Evolutionary conservation across 768 basidiomycete species (phyloP).

Genomic region (Russula olivacea): DNA sequence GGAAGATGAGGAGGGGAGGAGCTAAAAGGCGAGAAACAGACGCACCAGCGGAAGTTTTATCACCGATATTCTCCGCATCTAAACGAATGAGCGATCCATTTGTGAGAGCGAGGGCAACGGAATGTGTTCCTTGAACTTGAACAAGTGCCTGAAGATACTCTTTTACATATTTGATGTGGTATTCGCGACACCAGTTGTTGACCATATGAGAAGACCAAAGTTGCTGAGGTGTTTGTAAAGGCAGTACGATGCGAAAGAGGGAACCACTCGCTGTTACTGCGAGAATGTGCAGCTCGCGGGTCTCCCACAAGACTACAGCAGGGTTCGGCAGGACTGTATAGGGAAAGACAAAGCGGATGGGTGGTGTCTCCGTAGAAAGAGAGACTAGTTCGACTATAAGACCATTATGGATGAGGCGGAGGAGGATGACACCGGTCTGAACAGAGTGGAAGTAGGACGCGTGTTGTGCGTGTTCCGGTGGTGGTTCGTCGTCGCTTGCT

Average conservation of each 20-base stretch:
- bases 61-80: slow-evolving; percentile 55
- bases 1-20: background rate
- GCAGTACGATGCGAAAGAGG: slow-evolving; percentile 65
- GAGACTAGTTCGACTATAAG: slow-evolving; percentile 72
- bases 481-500: slow-evolving; percentile 38
- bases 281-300: slow-evolving; percentile 59
- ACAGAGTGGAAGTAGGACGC: slow-evolving; percentile 52
- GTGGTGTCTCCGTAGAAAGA: slow-evolving; percentile 55
- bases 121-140: slow-evolving; percentile 61
- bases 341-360: slow-evolving; percentile 76
- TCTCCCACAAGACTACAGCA: slow-evolving; percentile 47
- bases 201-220: slow-evolving; percentile 29
- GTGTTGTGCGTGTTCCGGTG: slow-evolving; percentile 68
- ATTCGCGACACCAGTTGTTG: slow-evolving; percentile 59
- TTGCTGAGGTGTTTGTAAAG: slow-evolving; percentile 36
- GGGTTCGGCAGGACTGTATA: slow-evolving; percentile 60
- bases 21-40: background rate
- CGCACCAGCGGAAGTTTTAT: slow-evolving; percentile 56
- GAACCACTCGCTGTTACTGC: slow-evolving; percentile 63
- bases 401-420: slow-evolving; percentile 69
- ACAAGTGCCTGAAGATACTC: slow-evolving; percentile 38
- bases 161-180: slow-evolving; percentile 50
- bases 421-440: slow-evolving; percentile 57
- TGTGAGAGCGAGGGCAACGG: slow-evolving; percentile 53
- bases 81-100: slow-evolving; percentile 64